phyloP scores from a whole-genome alignment of 306 rosid species.

The Dicorynia guianensis region DNA sequence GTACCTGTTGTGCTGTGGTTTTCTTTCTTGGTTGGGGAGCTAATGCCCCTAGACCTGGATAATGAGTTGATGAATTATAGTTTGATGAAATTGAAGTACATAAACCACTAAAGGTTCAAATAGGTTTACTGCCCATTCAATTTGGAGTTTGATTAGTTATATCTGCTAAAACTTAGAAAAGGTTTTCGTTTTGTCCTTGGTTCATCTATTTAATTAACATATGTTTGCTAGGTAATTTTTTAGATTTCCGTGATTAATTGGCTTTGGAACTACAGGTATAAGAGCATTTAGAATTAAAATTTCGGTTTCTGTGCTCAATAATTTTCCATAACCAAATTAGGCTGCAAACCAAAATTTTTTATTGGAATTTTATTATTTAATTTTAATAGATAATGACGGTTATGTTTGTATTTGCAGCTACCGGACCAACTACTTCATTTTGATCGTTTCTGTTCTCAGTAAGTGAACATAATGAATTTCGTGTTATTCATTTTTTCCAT shows the following conservation, averaged over 20 bases:
- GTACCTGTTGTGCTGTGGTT: not conserved
- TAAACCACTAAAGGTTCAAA: not conserved
- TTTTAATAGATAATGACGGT: not conserved
- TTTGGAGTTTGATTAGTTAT: not conserved
- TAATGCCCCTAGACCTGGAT: not conserved
- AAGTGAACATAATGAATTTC: slow-evolving; percentile 32
- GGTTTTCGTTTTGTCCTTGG: not conserved
- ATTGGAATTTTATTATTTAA: not conserved
- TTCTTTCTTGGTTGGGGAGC: not conserved
- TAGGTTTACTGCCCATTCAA: not conserved
- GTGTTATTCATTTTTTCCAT: not conserved
- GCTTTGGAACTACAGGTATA: not conserved
- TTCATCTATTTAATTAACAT: not conserved
- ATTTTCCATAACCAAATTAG: not conserved
- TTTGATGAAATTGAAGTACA: not conserved
- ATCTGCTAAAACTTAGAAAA: not conserved
- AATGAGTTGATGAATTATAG: not conserved
- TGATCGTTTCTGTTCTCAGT: slow-evolving; percentile 70
- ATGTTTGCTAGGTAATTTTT: not conserved
- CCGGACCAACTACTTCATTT: slow-evolving; percentile 76
- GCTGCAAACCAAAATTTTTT: too few species aligned
- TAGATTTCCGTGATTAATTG: not conserved
- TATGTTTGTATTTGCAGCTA: slow-evolving; percentile 55
- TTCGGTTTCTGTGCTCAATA: too few species aligned
- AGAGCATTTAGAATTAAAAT: not conserved